These are phyloP conservation scores for Tetracladium setigerum DNA, from an alignment of 495 filamentous ascomycete species.

Conservation along the genomic window DNA sequence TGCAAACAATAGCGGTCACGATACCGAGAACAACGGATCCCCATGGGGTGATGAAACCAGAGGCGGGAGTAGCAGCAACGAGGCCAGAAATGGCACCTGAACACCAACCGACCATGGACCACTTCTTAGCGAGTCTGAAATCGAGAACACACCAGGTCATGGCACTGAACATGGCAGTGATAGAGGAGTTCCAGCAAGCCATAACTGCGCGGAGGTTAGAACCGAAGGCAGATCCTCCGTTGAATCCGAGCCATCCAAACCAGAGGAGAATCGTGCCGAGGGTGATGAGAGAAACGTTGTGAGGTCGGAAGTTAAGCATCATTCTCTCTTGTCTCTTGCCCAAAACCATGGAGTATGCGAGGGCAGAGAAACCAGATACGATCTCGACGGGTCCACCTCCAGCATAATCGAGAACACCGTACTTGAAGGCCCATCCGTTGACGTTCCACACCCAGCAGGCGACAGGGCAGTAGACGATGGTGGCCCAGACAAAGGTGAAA, in stretches of 20 bases:
- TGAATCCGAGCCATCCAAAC: conserved; percentile 99
- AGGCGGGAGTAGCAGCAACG: conserved; percentile 86
- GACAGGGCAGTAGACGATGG: conserved; percentile 92
- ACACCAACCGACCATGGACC: conserved; percentile 99
- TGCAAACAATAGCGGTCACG: conserved; percentile 77
- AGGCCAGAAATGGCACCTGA: conserved; percentile 87
- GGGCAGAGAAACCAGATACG: conserved; percentile 81
- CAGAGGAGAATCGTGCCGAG: conserved; percentile 93
- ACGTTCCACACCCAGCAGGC: conserved; percentile 94
- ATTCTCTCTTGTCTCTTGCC: conserved; percentile 97
- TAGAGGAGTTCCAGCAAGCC: conserved; percentile 81
- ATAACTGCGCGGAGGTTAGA: conserved; percentile 91
- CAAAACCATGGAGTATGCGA: conserved; percentile 93
- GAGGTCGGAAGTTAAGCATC: conserved; percentile 88
- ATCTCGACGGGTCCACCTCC: conserved; percentile 98
- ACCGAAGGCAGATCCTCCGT: conserved; percentile 94
- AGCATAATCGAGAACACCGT: conserved; percentile 93
- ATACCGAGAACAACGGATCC: conserved; percentile 80
- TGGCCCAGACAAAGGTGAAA: conserved; percentile 93
- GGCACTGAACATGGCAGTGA: conserved; percentile 82
- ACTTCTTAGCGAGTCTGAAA: conserved; percentile 91
- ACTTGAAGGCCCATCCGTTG: conserved; percentile 88
- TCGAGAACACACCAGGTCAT: conserved; percentile 90
- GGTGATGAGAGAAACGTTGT: conserved; percentile 96
- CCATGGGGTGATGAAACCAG: conserved; percentile 85